These are phyloP conservation scores for Phytophthora ramorum DNA, from an alignment of 352 stramenopile species.

Conservation along the genomic window DNA sequence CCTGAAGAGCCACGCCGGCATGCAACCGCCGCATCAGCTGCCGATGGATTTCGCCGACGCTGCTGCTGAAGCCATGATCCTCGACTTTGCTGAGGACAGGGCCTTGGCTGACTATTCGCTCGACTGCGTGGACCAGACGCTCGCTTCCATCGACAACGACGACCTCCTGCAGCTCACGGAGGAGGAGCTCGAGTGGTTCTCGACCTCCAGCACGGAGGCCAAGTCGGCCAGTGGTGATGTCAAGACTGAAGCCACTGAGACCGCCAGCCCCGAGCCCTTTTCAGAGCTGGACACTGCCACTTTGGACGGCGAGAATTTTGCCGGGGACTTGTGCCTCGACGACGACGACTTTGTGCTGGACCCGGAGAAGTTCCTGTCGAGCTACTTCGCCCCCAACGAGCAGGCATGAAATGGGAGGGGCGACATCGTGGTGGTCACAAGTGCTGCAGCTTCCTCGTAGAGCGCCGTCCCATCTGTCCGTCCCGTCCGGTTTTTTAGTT, in stretches of 20 bases:
- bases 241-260: slow-evolving; percentile 15
- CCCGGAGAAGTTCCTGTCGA: slow-evolving; percentile 88
- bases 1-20: slow-evolving; percentile 28
- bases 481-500: slow-evolving; percentile 28
- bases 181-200: slow-evolving; percentile 89
- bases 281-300: slow-evolving; percentile 34
- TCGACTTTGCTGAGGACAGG: slow-evolving; percentile 86
- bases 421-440: slow-evolving; percentile 50
- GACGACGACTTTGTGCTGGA: slow-evolving; percentile 89
- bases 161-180: slow-evolving; percentile 83
- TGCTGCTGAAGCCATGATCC: slow-evolving; percentile 59
- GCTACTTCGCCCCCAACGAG: slow-evolving; percentile 72
- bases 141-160: slow-evolving; percentile 82
- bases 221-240: neutral
- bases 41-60: slow-evolving; percentile 67
- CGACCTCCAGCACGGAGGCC: slow-evolving; percentile 42
- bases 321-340: slow-evolving; percentile 44
- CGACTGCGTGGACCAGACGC: slow-evolving; percentile 59
- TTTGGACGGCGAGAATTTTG: slow-evolving; percentile 36
- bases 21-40: slow-evolving; percentile 44
- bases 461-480: slow-evolving; percentile 43
- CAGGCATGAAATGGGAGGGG: slow-evolving; percentile 33
- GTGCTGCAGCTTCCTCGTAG: slow-evolving; percentile 52
- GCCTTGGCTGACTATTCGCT: slow-evolving; percentile 67
- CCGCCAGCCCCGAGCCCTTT: slow-evolving; percentile 23